Evolutionary conservation across 2,329 filamentous ascomycete species (phyloP), one percentile per base, ranked within the genome.

Genomic region (Waltergamsia citrina): DNA sequence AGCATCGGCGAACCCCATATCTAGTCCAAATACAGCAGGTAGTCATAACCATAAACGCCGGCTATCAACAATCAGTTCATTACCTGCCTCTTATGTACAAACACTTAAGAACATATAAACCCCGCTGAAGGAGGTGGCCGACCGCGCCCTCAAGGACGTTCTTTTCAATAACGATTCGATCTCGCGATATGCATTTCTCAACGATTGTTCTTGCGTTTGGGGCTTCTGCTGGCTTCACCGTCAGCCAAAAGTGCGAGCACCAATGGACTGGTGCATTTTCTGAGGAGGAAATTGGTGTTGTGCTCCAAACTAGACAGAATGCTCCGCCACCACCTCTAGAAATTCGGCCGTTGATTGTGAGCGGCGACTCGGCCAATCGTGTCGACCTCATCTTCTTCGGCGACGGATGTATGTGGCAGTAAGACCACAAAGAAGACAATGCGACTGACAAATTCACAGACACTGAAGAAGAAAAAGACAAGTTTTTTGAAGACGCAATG

Each of bases 321-420:
- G 39, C 41, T 15, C 35, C 40, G 15, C 41, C 48, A 12, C 50
- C 50, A 8, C 46, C 48, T 27, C 46, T 52, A 9, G 50, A 52
- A 9, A 52, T 52, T 26, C 43, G 41, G 24, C 49, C 50, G 15
- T 47, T 53, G 32, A 53, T 51, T 26, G 44, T 52, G n/a, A 53
- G 43, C 26, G 50, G 50, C 10, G 47, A 46, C 3, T 49, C 49
- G 6, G 41, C 36, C 23, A 53, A 52, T 33, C 47, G 50, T 15
- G 37, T 53, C 30, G 48, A 53, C 33, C 44, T 53, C 25, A 50
- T 52, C 14, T 53, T 53, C 41, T 49, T 53, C 29, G 44, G 50
- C 12, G 49, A 53, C 38, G 49, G 50, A 39, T 53, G 50, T 53
- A 40, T 3, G 43, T 44, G 21, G 11, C 12, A 4, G 29, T 15